Percentiles rank a stretch among this genome's conserved stretches.
phyloP scores from a whole-genome alignment of 176 grass and related monocot genomes.

The Aegilops longissima region DNA sequence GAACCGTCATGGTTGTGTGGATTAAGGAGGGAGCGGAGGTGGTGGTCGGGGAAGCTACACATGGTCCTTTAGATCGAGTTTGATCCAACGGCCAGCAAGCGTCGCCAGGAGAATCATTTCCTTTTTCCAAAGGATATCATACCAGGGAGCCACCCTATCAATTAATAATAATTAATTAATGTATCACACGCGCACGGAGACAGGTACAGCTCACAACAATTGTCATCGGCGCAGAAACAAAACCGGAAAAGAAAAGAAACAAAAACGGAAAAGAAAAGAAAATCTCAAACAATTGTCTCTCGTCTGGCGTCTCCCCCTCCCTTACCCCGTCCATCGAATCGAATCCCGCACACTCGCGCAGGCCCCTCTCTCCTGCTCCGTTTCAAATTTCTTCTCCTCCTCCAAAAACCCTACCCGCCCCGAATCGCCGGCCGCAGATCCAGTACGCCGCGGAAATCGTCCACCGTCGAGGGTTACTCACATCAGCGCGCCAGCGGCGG shows the following conservation, averaged over 20 bases:
- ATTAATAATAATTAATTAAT: too few relatives aligned
- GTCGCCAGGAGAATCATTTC: too few relatives aligned
- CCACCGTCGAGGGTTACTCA: neutral
- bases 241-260: neutral
- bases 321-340: slow-evolving; percentile 6
- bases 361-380: slow-evolving; percentile 14
- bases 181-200: too few relatives aligned
- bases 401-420: slow-evolving; percentile 50
- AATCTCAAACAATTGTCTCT: slow-evolving; percentile 3
- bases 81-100: too few relatives aligned
- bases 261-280: neutral
- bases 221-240: slow-evolving; percentile 8
- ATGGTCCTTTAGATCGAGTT: too few relatives aligned
- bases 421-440: slow-evolving; percentile 36
- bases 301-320: neutral
- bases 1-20: too few relatives aligned
- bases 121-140: too few relatives aligned
- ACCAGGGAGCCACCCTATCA: too few relatives aligned
- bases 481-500: slow-evolving; percentile 17
- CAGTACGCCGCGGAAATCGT: slow-evolving; percentile 6
- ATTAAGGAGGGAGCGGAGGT: too few relatives aligned
- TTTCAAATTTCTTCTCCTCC: slow-evolving; percentile 38
- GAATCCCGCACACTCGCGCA: slow-evolving; percentile 29
- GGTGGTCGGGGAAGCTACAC: too few relatives aligned
- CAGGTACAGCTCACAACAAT: slow-evolving; percentile 1